phyloP scores from a whole-genome alignment of 2,329 filamentous ascomycete species.

The Ophiostoma ulmi region DNA sequence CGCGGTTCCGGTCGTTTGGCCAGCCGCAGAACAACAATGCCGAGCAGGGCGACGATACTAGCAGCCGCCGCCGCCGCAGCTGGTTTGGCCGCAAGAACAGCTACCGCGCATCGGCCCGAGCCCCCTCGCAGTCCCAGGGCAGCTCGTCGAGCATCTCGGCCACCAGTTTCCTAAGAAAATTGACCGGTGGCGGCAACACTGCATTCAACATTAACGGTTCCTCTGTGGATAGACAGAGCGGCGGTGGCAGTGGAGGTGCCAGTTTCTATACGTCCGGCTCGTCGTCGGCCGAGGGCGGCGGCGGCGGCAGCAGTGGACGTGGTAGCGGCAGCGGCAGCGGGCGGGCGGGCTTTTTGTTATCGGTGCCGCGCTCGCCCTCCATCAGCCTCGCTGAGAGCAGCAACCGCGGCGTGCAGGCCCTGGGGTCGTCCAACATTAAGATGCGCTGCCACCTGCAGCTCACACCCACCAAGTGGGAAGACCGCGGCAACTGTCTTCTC shows the following conservation, averaged over 20 bases:
- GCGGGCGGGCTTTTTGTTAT: conserved; percentile 29
- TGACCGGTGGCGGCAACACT: conserved; percentile 62
- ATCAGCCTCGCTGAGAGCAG: conserved; percentile 50
- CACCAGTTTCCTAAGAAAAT: conserved; percentile 69
- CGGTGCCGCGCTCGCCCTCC: conserved; percentile 53
- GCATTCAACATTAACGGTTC: conserved; percentile 78
- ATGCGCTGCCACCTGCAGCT: conserved; percentile 81
- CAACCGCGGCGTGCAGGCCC: conserved; percentile 47
- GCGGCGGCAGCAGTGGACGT: background rate
- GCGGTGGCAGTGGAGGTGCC: conserved; percentile 42
- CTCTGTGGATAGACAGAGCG: conserved; percentile 56
- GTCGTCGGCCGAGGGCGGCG: conserved; percentile 44
- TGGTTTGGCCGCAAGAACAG: conserved; percentile 62
- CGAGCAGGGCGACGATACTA: conserved; percentile 43
- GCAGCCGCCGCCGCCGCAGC: conserved; percentile 45
- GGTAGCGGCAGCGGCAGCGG: background rate
- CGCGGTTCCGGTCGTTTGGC: conserved; percentile 66
- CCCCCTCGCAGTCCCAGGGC: conserved; percentile 63
- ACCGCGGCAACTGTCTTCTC: conserved; percentile 78
- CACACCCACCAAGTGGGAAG: conserved; percentile 75
- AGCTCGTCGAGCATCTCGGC: conserved; percentile 63
- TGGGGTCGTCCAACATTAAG: conserved; percentile 73
- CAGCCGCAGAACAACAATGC: conserved; percentile 43
- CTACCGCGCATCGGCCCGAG: conserved; percentile 57
- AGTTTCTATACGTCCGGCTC: conserved; percentile 59